phyloP scores from a whole-genome alignment of 1,284 basidiomycete species.

The Agaricales sp. region DNA sequence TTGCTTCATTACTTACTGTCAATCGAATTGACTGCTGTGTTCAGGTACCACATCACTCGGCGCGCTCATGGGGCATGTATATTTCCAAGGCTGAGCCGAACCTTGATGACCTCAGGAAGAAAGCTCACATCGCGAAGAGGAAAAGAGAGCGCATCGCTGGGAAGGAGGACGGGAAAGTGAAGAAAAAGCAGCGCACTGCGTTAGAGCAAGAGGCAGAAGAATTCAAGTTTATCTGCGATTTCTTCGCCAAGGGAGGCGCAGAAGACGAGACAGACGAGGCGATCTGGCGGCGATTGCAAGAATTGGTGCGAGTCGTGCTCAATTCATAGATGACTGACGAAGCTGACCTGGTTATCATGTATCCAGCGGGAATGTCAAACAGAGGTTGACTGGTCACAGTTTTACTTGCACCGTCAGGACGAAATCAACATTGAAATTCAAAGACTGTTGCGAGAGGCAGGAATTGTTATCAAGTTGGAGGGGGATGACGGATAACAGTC shows the following conservation, averaged over 20 bases:
- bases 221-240: slow-evolving; percentile 35
- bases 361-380: not conserved
- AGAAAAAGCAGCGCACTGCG: not conserved
- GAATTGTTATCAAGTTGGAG: too few relatives aligned
- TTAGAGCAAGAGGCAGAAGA: slow-evolving; percentile 21
- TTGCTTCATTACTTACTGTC: too few relatives aligned
- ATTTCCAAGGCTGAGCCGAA: not conserved
- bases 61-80: slow-evolving; percentile 7
- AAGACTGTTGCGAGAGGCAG: not conserved
- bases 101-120: slow-evolving; percentile 5
- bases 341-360: not conserved
- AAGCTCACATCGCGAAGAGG: slow-evolving; percentile 8
- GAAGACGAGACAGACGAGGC: slow-evolving; percentile 33
- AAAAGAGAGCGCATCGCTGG: slow-evolving; percentile 6
- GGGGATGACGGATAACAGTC: too few relatives aligned
- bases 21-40: not conserved
- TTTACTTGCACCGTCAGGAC: not conserved
- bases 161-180: not conserved
- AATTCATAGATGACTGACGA: slow-evolving; percentile 16
- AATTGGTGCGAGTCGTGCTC: slow-evolving; percentile 12
- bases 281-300: slow-evolving; percentile 31
- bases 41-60: slow-evolving; percentile 19
- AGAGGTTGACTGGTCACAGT: not conserved
- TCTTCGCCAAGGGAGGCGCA: slow-evolving; percentile 38
- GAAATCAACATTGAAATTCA: not conserved